Conservation (phyloP, 192 early-diverging fungal genomes). For the Podila verticillata region DNA sequence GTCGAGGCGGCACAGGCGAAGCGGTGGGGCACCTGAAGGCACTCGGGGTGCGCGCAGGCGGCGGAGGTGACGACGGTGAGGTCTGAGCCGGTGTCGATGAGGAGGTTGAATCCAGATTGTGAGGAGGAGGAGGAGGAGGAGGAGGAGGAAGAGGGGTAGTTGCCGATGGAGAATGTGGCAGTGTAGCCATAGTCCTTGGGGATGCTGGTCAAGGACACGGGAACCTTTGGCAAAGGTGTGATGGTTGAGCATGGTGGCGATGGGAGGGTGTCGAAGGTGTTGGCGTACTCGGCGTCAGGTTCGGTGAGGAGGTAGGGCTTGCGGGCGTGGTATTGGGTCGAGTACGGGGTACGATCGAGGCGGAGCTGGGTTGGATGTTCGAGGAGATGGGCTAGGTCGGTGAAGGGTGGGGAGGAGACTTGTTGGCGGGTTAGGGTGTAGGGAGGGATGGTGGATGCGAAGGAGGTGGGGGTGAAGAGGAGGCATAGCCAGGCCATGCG, state of each 20-base stretch:
- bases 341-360: background rate
- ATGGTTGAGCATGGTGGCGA: background rate
- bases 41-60: slow-evolving; percentile 9
- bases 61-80: slow-evolving; percentile 28
- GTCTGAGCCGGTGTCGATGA: slow-evolving; percentile 41
- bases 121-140: background rate
- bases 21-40: slow-evolving; percentile 19
- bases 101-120: slow-evolving; percentile 18
- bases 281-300: background rate
- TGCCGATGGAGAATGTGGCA: slow-evolving; percentile 26
- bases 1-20: slow-evolving; percentile 7
- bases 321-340: background rate
- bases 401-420: background rate
- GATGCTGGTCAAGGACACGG: slow-evolving; percentile 19
- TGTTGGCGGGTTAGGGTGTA: background rate
- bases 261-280: too few relatives aligned
- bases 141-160: background rate
- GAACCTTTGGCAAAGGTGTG: background rate
- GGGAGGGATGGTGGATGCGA: background rate
- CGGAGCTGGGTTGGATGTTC: background rate
- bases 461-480: background rate
- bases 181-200: slow-evolving; percentile 39
- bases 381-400: background rate
- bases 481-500: background rate
- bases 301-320: background rate